Conservation (phyloP, 1,139 yeast species). For the Ogataea hybrid region DNA sequence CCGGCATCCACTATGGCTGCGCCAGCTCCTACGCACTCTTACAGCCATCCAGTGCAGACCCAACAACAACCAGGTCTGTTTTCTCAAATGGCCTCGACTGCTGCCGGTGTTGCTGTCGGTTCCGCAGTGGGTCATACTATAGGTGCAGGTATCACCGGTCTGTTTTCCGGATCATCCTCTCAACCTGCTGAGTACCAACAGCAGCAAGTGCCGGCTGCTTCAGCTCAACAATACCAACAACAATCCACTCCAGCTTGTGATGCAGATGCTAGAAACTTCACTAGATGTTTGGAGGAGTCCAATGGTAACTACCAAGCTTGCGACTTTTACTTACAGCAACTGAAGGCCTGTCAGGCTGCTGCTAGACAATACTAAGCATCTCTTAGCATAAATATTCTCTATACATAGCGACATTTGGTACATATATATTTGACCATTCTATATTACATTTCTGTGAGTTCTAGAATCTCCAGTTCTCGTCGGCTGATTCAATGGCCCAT, state of each 20-base stretch:
- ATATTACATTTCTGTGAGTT: neutral
- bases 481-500: conserved; percentile 95
- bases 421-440: neutral
- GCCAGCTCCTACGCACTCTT: conserved; percentile 28
- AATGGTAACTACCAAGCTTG: conserved; percentile 95
- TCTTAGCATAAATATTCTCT: conserved; percentile 1
- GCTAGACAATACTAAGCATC: conserved; percentile 63
- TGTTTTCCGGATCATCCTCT: conserved; percentile 79
- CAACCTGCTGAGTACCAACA: conserved; percentile 46
- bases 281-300: conserved; percentile 92
- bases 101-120: conserved; percentile 99
- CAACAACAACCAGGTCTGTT: conserved; percentile 80
- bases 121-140: conserved; percentile 94
- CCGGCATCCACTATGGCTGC: conserved; percentile 45
- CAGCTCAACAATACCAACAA: conserved; percentile 41
- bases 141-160: conserved; percentile 88
- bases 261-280: conserved; percentile 89
- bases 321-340: conserved; percentile 94
- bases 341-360: conserved; percentile 97
- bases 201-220: conserved; percentile 32
- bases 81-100: conserved; percentile 97
- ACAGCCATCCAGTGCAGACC: conserved; percentile 31
- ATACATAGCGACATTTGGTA: conserved; percentile 14
- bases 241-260: conserved; percentile 70
- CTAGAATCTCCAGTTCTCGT: conserved; percentile 80